Conservation (phyloP, 352 stramenopile species). For the Thalassiosira allenii region DNA sequence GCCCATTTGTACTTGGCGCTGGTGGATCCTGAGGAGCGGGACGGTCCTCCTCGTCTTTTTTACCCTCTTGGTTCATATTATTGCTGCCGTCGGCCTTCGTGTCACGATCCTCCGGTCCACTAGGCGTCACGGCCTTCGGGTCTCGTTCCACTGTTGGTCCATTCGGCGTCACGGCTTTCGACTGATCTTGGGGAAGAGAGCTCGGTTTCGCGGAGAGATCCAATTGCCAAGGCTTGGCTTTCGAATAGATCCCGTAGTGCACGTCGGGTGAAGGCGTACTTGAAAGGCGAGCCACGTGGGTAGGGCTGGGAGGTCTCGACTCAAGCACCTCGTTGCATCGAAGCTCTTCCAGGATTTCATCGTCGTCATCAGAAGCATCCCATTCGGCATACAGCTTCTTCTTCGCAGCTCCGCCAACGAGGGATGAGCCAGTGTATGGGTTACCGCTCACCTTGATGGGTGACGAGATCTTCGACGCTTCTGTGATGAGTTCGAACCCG, state of each 20-base stretch:
- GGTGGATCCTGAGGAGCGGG: too few species aligned
- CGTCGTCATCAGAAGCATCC: not conserved
- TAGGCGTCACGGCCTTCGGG: too few species aligned
- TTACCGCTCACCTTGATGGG: slow-evolving; percentile 22
- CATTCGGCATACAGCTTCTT: slow-evolving; percentile 8
- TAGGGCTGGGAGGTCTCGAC: too few species aligned
- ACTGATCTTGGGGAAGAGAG: not conserved
- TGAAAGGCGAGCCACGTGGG: too few species aligned
- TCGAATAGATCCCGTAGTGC: slow-evolving; percentile 18
- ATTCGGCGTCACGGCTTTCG: not conserved
- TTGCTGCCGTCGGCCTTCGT: too few species aligned
- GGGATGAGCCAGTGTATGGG: slow-evolving; percentile 2
- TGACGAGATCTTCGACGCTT: slow-evolving; percentile 38
- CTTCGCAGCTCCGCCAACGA: not conserved
- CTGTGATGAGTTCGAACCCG: slow-evolving; percentile 38
- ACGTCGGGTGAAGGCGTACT: slow-evolving; percentile 11
- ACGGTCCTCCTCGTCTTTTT: too few species aligned
- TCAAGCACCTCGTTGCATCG: slow-evolving; percentile 34
- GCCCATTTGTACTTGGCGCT: too few species aligned
- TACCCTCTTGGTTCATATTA: too few species aligned
- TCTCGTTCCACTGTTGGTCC: too few species aligned
- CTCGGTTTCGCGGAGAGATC: not conserved
- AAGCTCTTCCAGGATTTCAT: slow-evolving; percentile 22
- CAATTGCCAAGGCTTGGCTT: slow-evolving; percentile 13
- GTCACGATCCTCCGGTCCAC: too few species aligned